phyloP scores from a whole-genome alignment of 768 basidiomycete species.

The Cystobasidium ongulense region DNA sequence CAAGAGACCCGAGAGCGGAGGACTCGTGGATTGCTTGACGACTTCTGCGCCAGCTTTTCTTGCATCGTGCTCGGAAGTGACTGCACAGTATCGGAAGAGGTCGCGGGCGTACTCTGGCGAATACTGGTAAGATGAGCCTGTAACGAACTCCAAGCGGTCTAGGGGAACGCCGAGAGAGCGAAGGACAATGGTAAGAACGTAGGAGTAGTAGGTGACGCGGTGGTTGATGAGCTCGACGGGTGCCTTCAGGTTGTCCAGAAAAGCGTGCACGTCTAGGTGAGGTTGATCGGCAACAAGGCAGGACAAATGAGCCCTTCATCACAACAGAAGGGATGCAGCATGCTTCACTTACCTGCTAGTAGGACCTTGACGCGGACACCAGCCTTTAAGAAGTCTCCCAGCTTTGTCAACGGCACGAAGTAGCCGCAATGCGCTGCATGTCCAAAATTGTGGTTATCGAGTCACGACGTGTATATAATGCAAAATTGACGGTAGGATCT shows the following conservation, averaged over 20 bases:
- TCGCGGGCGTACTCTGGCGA: conserved; percentile 86
- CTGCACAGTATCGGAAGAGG: conserved; percentile 81
- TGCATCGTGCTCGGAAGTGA: conserved; percentile 88
- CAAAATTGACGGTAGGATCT: neutral
- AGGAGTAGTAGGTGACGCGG: conserved; percentile 82
- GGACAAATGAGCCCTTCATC: neutral
- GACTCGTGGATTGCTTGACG: conserved; percentile 85
- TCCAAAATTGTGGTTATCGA: neutral
- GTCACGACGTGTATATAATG: neutral
- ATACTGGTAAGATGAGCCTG: conserved; percentile 88
- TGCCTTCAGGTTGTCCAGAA: conserved; percentile 94
- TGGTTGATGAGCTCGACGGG: conserved; percentile 81
- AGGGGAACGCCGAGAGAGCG: conserved; percentile 82
- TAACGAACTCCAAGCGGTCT: conserved; percentile 69
- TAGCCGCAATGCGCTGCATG: conserved; percentile 84
- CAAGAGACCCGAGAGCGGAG: conserved; percentile 67
- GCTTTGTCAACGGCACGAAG: conserved; percentile 88
- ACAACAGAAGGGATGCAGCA: neutral
- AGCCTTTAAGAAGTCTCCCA: conserved; percentile 87
- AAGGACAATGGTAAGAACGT: conserved; percentile 72
- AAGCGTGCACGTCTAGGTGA: conserved; percentile 76
- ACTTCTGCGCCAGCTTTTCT: conserved; percentile 98
- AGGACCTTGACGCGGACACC: conserved; percentile 81
- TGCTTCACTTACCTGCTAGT: conserved; percentile 57
- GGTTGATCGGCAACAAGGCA: conserved; percentile 1